Conservation (phyloP, 306 rosid species). For the Citrullus amarus region DNA sequence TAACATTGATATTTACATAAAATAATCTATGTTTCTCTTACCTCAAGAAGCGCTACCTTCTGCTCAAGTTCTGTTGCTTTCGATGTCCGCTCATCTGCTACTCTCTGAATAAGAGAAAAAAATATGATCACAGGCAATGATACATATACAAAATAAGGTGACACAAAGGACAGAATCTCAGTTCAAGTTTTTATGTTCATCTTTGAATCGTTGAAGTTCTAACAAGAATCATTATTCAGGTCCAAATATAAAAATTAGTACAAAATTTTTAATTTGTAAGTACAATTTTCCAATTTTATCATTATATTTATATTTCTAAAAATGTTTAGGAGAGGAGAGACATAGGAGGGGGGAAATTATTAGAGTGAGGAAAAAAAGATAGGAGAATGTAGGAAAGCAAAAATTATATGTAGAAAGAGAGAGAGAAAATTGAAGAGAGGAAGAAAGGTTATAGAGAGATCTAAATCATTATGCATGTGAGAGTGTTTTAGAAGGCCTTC, state of each 20-base stretch:
- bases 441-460: background rate
- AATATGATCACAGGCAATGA: background rate
- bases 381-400: background rate
- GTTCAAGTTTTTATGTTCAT: background rate
- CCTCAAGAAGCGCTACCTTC: constrained; percentile 96
- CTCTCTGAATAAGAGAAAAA: constrained; percentile 38
- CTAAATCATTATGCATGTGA: background rate
- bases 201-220: background rate
- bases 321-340: background rate
- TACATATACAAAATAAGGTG: background rate
- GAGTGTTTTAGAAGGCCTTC: no score
- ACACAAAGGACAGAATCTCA: background rate
- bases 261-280: background rate
- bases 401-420: background rate
- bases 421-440: background rate
- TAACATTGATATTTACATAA: background rate
- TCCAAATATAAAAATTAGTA: background rate
- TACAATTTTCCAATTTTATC: background rate
- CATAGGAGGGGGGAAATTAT: background rate
- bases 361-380: background rate
- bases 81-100: constrained; percentile 83
- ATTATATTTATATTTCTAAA: background rate
- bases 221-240: background rate
- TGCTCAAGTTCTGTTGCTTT: constrained; percentile 94
- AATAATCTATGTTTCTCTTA: constrained; percentile 17